Conservation (phyloP, 1,139 yeast species). For the Hanseniaspora uvarum region DNA sequence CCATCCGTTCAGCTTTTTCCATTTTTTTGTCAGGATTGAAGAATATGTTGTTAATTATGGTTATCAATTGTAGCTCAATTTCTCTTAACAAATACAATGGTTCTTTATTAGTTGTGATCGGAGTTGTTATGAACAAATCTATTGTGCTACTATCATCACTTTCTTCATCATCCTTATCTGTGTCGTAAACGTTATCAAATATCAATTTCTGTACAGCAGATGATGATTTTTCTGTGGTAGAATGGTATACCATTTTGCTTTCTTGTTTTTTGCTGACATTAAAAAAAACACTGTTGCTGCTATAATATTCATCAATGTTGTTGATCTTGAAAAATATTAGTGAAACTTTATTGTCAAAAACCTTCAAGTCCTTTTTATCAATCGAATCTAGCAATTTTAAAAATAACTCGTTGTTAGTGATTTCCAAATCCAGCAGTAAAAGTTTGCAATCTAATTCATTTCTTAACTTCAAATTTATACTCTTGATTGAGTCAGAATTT, state of each 20-base stretch:
- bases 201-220: background rate
- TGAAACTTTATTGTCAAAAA: background rate
- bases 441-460: constrained; percentile 7
- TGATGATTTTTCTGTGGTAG: background rate
- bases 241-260: background rate
- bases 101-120: constrained; percentile 21
- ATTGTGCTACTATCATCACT: constrained; percentile 17
- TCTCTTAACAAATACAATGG: constrained; percentile 21
- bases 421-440: constrained; percentile 12
- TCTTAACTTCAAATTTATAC: constrained; percentile 6
- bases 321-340: background rate
- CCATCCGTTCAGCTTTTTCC: background rate
- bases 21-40: background rate
- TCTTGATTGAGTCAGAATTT: constrained; percentile 1
- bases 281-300: constrained; percentile 18
- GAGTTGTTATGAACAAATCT: constrained; percentile 22
- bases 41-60: constrained; percentile 9
- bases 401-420: background rate
- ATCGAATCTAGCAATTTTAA: background rate
- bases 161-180: background rate
- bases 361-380: background rate
- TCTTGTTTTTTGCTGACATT: background rate
- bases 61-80: constrained; percentile 20
- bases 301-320: background rate
- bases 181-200: background rate